These are phyloP conservation scores for Exophiala aquamarina DNA, from an alignment of 2,329 filamentous ascomycete species.

Conservation along the genomic window DNA sequence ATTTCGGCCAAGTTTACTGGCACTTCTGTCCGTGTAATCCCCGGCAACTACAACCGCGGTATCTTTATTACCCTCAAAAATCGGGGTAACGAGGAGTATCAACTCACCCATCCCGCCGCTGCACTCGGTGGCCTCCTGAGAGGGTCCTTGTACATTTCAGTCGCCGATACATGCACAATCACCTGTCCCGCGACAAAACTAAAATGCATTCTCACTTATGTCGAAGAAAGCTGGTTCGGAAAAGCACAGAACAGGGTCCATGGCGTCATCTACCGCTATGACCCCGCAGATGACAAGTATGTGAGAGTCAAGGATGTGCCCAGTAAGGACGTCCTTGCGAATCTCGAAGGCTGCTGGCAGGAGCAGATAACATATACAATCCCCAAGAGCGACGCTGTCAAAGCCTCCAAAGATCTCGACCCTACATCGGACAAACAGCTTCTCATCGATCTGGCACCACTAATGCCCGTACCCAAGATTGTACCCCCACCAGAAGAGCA, in stretches of 20 bases:
- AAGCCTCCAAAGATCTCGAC: conserved; percentile 42
- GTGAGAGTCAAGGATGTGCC: conserved; percentile 80
- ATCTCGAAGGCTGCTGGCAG: conserved; percentile 85
- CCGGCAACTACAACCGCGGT: conserved; percentile 89
- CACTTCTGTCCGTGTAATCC: conserved; percentile 85
- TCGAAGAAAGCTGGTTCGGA: conserved; percentile 93
- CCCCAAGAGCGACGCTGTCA: conserved; percentile 16
- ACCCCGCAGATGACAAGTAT: conserved; percentile 80
- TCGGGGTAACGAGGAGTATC: conserved; percentile 84
- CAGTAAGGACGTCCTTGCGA: conserved; percentile 77
- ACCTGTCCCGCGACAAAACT: conserved; percentile 86
- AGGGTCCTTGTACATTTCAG: conserved; percentile 84
- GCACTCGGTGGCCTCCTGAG: conserved; percentile 85
- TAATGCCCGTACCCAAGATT: conserved; percentile 75
- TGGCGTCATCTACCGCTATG: conserved; percentile 86
- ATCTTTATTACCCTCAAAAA: conserved; percentile 89
- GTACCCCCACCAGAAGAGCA: conserved; percentile 76
- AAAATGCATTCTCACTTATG: conserved; percentile 89
- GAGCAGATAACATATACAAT: conserved; percentile 64
- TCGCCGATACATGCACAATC: conserved; percentile 85
- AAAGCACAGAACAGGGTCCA: conserved; percentile 88
- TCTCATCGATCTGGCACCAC: conserved; percentile 83
- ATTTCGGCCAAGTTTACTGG: conserved; percentile 97
- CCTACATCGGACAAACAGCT: conserved; percentile 62
- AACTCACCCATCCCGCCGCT: conserved; percentile 91